phyloP scores from a whole-genome alignment of 169 alveolate genomes.

The Babesia bovis region DNA sequence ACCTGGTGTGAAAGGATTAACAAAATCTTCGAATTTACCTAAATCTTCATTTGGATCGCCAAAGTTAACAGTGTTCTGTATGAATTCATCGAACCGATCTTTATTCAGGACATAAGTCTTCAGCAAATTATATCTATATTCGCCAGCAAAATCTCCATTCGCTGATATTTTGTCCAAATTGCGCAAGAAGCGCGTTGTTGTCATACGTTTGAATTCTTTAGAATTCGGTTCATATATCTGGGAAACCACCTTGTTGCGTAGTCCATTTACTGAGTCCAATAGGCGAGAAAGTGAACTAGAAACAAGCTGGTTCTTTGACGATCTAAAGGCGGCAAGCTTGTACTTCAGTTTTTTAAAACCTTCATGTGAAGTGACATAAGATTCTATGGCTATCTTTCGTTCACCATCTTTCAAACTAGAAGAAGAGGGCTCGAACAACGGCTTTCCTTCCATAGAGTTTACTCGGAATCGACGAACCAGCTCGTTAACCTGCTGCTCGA shows the following conservation, averaged over 20 bases:
- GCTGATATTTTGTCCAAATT: constrained; percentile 48
- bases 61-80: constrained; percentile 29
- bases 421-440: not conserved
- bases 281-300: constrained; percentile 28
- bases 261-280: constrained; percentile 37
- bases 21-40: constrained; percentile 27
- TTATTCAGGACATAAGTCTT: constrained; percentile 38
- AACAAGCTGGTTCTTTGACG: constrained; percentile 25
- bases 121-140: constrained; percentile 51
- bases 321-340: constrained; percentile 25
- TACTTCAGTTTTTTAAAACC: constrained; percentile 21
- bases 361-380: constrained; percentile 15
- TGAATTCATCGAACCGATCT: constrained; percentile 42
- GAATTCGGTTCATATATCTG: constrained; percentile 42
- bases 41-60: constrained; percentile 1
- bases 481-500: constrained; percentile 7
- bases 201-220: constrained; percentile 2
- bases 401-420: not conserved
- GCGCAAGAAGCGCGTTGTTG: constrained; percentile 50
- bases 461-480: constrained; percentile 21
- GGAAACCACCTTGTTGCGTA: constrained; percentile 33
- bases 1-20: constrained; percentile 48
- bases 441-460: constrained; percentile 1
- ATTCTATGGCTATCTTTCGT: constrained; percentile 15
- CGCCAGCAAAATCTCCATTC: constrained; percentile 50